Evolutionary conservation across 2,329 filamentous ascomycete species (phyloP).

Genomic region (Boeremia lycopersici): DNA sequence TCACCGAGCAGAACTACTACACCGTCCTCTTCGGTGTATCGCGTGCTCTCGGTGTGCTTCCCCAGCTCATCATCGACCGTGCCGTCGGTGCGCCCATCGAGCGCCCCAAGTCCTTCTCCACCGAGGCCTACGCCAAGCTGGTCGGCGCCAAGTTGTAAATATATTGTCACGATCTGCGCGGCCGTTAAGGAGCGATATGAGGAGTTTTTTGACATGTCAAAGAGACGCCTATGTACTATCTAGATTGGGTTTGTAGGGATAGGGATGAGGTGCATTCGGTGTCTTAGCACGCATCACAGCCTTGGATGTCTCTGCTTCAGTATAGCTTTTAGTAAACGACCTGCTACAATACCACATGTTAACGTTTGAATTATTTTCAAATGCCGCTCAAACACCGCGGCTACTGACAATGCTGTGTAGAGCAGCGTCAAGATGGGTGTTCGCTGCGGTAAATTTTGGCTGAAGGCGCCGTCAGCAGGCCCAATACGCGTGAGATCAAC

Average conservation of each 20-base stretch:
- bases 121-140: slow-evolving; percentile 94
- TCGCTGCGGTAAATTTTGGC: background rate
- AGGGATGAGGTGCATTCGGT: slow-evolving; percentile 32
- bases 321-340: slow-evolving; percentile 36
- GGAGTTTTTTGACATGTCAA: slow-evolving; percentile 30
- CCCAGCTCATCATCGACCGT: slow-evolving; percentile 99
- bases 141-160: slow-evolving; percentile 85
- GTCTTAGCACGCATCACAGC: slow-evolving; percentile 31
- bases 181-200: slow-evolving; percentile 20
- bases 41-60: slow-evolving; percentile 95
- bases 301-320: slow-evolving; percentile 35
- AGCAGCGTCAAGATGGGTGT: background rate
- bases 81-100: slow-evolving; percentile 96
- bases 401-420: background rate
- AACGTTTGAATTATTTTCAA: slow-evolving; percentile 17
- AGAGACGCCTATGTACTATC: slow-evolving; percentile 40
- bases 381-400: slow-evolving; percentile 9
- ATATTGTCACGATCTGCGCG: slow-evolving; percentile 13
- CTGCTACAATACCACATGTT: slow-evolving; percentile 36
- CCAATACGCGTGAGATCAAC: background rate
- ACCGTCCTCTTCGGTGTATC: slow-evolving; percentile 99
- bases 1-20: slow-evolving; percentile 99
- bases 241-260: slow-evolving; percentile 47
- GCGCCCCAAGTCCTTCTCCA: slow-evolving; percentile 98
- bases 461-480: background rate